Conservation (phyloP, 805 yeast species). For the Teunomyces tritomae region DNA sequence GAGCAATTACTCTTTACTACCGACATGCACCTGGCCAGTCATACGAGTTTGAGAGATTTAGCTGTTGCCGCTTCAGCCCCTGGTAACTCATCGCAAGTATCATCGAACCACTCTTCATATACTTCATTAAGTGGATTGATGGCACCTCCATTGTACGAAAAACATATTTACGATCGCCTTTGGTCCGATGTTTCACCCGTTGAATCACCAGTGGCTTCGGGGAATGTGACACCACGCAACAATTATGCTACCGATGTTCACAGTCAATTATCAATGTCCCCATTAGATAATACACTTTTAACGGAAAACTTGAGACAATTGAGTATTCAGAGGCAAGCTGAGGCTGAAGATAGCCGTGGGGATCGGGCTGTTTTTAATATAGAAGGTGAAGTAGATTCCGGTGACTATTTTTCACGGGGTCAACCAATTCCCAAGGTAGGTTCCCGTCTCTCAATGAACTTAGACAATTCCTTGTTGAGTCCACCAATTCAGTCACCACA, state of each 20-base stretch:
- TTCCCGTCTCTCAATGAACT: slow-evolving; percentile 1
- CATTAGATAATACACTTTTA: slow-evolving; percentile 40
- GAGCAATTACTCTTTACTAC: slow-evolving; percentile 32
- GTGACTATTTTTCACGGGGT: slow-evolving; percentile 35
- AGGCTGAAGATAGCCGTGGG: slow-evolving; percentile 25
- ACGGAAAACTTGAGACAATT: slow-evolving; percentile 52
- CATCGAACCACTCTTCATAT: slow-evolving; percentile 26
- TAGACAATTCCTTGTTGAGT: slow-evolving; percentile 20
- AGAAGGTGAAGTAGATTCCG: slow-evolving; percentile 23
- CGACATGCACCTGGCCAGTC: slow-evolving; percentile 18
- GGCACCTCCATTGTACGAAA: slow-evolving; percentile 86
- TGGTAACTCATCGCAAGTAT: neutral
- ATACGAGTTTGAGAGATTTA: slow-evolving; percentile 23
- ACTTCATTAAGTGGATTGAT: slow-evolving; percentile 42
- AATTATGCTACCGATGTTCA: slow-evolving; percentile 13
- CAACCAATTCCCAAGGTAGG: slow-evolving; percentile 6
- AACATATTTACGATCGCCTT: slow-evolving; percentile 75
- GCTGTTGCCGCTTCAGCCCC: slow-evolving; percentile 8
- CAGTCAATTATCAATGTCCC: slow-evolving; percentile 33
- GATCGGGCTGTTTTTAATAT: slow-evolving; percentile 35
- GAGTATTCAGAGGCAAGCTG: slow-evolving; percentile 47
- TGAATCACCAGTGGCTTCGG: slow-evolving; percentile 46
- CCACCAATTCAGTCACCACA: slow-evolving; percentile 40
- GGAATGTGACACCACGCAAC: slow-evolving; percentile 36
- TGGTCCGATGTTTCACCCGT: slow-evolving; percentile 64